A percentile compares a stretch with the other conserved stretches of the same genome.
phyloP scores from a whole-genome alignment of 768 basidiomycete genomes.

The Tulasnella sp. region DNA sequence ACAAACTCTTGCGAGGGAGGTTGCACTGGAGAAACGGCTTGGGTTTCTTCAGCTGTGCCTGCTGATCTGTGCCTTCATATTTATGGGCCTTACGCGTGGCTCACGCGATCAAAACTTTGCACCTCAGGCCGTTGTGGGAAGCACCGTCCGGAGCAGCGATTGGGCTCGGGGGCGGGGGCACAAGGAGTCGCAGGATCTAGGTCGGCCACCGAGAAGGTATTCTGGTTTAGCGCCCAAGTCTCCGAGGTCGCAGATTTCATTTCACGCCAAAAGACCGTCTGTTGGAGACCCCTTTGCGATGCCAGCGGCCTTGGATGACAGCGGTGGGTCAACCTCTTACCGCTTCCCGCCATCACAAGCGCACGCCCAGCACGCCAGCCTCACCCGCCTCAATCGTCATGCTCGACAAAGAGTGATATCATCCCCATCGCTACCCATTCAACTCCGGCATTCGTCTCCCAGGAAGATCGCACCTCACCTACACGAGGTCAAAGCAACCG shows the following conservation, averaged over 20 bases:
- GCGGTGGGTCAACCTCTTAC: not conserved
- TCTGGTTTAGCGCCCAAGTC: not conserved
- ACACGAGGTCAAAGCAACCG: constrained; percentile 20
- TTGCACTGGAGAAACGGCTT: constrained; percentile 80
- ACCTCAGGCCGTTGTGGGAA: not conserved
- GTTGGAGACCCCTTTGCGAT: not conserved
- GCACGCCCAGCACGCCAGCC: not conserved
- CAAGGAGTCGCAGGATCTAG: not conserved
- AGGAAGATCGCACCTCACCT: constrained; percentile 18
- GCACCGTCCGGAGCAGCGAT: not conserved
- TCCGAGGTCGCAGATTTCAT: not conserved
- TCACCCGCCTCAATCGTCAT: not conserved
- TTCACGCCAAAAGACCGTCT: not conserved
- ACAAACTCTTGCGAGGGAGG: constrained; percentile 72
- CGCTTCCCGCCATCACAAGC: not conserved
- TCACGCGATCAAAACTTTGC: constrained; percentile 30
- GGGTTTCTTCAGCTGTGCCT: constrained; percentile 82
- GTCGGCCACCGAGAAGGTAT: not conserved
- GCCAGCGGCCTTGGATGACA: not conserved
- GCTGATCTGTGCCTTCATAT: constrained; percentile 72
- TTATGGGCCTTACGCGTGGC: constrained; percentile 80
- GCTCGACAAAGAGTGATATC: not conserved
- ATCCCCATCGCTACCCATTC: not conserved
- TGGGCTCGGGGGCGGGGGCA: not conserved
- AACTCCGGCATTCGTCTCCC: not conserved